phyloP scores from a whole-genome alignment of 768 basidiomycete genomes.

The Russula dissimulans region DNA sequence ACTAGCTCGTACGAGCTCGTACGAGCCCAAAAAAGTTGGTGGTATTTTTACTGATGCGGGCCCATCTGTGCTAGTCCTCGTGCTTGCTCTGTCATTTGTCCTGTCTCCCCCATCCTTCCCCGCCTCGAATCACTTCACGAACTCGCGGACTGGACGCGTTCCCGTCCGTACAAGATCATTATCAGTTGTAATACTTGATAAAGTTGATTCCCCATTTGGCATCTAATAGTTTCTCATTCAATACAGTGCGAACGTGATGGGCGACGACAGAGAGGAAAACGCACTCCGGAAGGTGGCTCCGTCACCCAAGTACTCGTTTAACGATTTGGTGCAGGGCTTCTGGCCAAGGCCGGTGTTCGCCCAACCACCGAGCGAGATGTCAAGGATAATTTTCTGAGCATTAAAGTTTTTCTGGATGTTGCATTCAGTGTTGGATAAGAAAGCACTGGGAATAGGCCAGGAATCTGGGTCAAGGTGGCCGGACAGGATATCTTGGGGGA shows the following conservation, averaged over 20 bases:
- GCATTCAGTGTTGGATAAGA: neutral
- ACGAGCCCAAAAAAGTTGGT: too few species aligned
- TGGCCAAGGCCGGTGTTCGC: slow-evolving; percentile 4
- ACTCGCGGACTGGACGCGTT: too few species aligned
- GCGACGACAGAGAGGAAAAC: neutral
- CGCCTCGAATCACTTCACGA: too few species aligned
- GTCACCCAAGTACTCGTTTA: neutral
- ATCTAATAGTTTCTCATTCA: neutral
- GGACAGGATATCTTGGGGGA: slow-evolving; percentile 6
- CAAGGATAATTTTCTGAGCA: slow-evolving; percentile 1
- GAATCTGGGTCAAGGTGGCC: neutral
- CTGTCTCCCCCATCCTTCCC: too few species aligned
- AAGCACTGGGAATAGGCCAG: slow-evolving; percentile 1
- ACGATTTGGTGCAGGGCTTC: neutral
- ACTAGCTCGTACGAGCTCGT: too few species aligned
- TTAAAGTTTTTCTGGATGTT: neutral
- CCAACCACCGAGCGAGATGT: slow-evolving; percentile 13
- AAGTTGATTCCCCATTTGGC: slow-evolving; percentile 6
- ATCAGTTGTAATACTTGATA: too few species aligned
- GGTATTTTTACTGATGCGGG: too few species aligned
- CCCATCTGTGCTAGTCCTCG: too few species aligned
- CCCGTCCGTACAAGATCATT: too few species aligned
- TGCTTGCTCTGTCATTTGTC: too few species aligned
- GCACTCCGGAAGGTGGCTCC: neutral
- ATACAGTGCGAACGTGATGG: neutral